Conservation (phyloP, 2,329 filamentous ascomycete genomes). For the Trichoderma sp. region DNA sequence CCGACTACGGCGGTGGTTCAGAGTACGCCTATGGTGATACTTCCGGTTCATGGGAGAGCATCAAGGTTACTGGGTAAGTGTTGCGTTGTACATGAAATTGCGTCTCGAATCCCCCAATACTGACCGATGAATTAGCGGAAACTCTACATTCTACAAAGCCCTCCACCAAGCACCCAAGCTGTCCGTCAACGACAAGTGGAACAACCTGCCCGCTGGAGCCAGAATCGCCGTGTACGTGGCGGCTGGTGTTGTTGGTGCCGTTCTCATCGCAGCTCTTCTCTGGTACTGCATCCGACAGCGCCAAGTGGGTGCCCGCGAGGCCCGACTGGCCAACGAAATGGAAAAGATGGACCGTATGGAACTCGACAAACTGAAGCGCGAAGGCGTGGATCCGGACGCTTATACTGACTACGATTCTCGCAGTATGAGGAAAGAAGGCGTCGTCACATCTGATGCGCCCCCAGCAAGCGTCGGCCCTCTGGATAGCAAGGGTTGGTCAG, state of each 20-base stretch:
- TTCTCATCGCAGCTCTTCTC: slow-evolving; percentile 40
- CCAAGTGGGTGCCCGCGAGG: slow-evolving; percentile 50
- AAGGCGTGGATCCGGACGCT: slow-evolving; percentile 48
- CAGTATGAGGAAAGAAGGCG: slow-evolving; percentile 19
- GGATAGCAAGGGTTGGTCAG: slow-evolving; percentile 17
- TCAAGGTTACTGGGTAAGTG: slow-evolving; percentile 54
- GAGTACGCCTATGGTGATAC: slow-evolving; percentile 64
- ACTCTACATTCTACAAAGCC: slow-evolving; percentile 52
- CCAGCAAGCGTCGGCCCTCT: slow-evolving; percentile 23
- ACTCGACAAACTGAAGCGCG: slow-evolving; percentile 47
- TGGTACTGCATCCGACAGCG: slow-evolving; percentile 57
- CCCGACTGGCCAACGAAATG: slow-evolving; percentile 43
- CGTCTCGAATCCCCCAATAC: not conserved
- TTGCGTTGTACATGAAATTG: not conserved
- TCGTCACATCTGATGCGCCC: slow-evolving; percentile 21
- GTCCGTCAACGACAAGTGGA: slow-evolving; percentile 52
- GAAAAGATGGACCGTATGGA: slow-evolving; percentile 49
- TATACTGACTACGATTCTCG: slow-evolving; percentile 32
- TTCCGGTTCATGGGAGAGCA: slow-evolving; percentile 61
- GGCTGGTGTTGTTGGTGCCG: slow-evolving; percentile 42
- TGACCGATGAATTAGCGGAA: slow-evolving; percentile 43
- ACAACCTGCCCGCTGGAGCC: slow-evolving; percentile 45
- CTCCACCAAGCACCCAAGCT: slow-evolving; percentile 41
- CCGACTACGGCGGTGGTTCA: slow-evolving; percentile 60
- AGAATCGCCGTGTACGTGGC: slow-evolving; percentile 53